These are phyloP conservation scores for Davidsoniella australis DNA, from an alignment of 2,329 filamentous ascomycete species.

Conservation along the genomic window DNA sequence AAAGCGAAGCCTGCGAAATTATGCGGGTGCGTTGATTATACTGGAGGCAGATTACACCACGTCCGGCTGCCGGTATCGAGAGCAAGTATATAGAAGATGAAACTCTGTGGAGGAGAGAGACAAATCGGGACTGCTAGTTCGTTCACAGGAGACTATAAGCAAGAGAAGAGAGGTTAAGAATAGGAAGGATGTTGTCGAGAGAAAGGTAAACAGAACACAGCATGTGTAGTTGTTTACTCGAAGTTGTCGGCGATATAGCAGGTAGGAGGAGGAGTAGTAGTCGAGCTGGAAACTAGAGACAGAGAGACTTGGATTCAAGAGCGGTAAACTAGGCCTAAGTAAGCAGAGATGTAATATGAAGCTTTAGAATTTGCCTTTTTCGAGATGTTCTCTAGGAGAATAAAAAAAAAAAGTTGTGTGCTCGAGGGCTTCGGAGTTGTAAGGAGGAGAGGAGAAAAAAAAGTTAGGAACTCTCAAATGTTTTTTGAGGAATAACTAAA, in stretches of 20 bases:
- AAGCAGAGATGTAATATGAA: background rate
- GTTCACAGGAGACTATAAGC: background rate
- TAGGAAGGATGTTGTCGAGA: background rate
- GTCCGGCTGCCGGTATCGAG: conserved; percentile 1
- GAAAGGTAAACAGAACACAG: conserved; percentile 11
- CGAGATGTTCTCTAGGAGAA: background rate
- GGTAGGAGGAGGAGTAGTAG: background rate
- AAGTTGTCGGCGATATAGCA: background rate
- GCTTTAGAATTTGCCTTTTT: background rate
- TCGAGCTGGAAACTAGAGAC: background rate
- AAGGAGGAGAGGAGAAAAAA: conserved; percentile 1
- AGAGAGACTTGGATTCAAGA: too few species aligned
- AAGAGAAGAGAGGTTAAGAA: background rate
- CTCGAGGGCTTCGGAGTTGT: background rate
- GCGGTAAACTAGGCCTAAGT: too few species aligned
- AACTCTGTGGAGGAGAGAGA: background rate
- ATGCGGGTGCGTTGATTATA: conserved; percentile 3
- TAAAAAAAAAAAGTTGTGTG: background rate
- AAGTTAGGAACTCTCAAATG: background rate
- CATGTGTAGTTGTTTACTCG: conserved; percentile 3
- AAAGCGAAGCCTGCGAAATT: conserved; percentile 10
- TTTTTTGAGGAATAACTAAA: background rate
- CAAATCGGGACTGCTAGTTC: background rate
- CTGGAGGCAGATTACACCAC: background rate
- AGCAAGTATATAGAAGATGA: background rate